These are phyloP conservation scores for Talaromyces sp. DNA, from an alignment of 2,329 filamentous ascomycete genomes.

Conservation along the genomic window DNA sequence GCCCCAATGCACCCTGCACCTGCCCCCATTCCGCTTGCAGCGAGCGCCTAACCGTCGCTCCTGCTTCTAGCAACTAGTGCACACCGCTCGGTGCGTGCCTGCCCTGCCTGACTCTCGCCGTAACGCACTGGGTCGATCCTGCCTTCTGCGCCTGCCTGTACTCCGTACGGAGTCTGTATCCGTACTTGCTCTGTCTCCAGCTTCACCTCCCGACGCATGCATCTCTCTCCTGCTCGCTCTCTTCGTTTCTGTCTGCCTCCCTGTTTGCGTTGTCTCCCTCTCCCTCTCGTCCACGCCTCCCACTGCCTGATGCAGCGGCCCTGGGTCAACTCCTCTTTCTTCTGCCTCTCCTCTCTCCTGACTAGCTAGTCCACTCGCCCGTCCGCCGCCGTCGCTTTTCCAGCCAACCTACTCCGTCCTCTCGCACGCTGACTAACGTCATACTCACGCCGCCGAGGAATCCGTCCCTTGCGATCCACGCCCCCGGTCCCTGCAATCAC, in stretches of 20 bases:
- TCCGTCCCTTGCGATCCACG: conserved; percentile 12
- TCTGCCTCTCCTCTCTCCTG: neutral
- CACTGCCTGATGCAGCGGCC: neutral
- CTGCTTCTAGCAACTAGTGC: neutral
- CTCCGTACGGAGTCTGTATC: no score
- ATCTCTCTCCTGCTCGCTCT: neutral
- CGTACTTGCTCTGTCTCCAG: neutral
- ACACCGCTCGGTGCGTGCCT: neutral
- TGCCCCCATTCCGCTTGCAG: conserved; percentile 10
- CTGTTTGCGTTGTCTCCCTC: neutral
- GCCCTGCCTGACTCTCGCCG: neutral
- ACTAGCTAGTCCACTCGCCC: neutral
- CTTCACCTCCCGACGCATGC: neutral
- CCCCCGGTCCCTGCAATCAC: conserved; percentile 4
- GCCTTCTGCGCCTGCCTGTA: neutral
- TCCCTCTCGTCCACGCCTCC: neutral
- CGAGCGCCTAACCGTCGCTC: neutral
- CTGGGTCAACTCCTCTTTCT: neutral
- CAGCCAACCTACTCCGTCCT: neutral
- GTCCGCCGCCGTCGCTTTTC: neutral
- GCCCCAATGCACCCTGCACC: neutral
- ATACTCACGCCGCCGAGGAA: neutral
- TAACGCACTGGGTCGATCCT: neutral
- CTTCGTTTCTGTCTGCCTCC: neutral
- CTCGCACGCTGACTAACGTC: neutral